Base-by-base conservation (phyloP, 2,329 filamentous ascomycete species). In the Daldinia sp. region DNA sequence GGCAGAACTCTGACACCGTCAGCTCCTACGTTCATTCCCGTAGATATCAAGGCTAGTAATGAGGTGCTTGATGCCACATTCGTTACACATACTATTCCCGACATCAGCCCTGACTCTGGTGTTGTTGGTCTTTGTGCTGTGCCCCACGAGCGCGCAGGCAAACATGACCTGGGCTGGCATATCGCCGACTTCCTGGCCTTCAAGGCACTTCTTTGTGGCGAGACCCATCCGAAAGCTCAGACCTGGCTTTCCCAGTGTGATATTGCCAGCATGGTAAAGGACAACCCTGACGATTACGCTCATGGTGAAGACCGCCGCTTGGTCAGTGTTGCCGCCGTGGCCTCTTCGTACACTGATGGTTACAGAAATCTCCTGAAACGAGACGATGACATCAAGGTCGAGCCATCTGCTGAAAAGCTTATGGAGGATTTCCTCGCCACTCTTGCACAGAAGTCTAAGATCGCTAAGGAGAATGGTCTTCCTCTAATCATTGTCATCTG, bases 171-270 rank as follows among this genome's bases (percentile, higher is more conserved):
- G 6, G 77, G 76, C 15, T 77, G 74, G 73, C 74, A 78, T 44
- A 60, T 79, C 26, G 51, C 73, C 12, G 74, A 77, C 55, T 78
- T 77, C 57, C 57, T 79, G 1, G 76, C 76, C 6, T 76, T 75
- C 60, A 77, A 73, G 65, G 57, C 73, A 0, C 71, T 79, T 7
- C 60, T 78, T n/a, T 64, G 67, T 28, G 68, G 68, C 13, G 53
- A 71, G 2, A 68, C 68, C 3, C 58, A 67, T 4, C 59, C 62
- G 3, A 65, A 57, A 5, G 44, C 73, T 7, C 76, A 77, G 55
- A 68, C 63, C 10, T 79, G 77, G 77, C 33, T 79, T 4, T 57
- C 75, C 15, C 63, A 66, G 20, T 75, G 72, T 23, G 72, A 79
- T 46, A 62, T 76, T 37, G 64, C 55, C 6, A 51, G 48, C 9